Percentiles rank a stretch among this genome's conserved stretches.
These are phyloP conservation scores for Tolypocladium tundrense DNA, from an alignment of 2,329 filamentous ascomycete species.

Conservation along the genomic window DNA sequence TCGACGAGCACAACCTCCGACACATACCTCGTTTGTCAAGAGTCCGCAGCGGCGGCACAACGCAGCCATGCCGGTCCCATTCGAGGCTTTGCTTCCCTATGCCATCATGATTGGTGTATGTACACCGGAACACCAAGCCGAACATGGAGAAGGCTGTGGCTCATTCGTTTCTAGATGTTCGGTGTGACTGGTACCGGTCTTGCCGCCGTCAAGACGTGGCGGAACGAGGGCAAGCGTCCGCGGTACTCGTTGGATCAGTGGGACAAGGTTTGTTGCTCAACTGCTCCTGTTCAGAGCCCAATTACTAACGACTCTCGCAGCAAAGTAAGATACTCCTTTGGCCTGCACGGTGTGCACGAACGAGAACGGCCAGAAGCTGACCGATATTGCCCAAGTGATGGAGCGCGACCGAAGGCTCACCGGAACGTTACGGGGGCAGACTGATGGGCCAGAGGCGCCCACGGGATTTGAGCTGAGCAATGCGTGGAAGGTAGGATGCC, in stretches of 20 bases:
- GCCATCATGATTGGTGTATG: constrained; percentile 53
- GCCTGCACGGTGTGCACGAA: not conserved
- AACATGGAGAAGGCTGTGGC: constrained; percentile 4
- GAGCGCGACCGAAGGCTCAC: constrained; percentile 53
- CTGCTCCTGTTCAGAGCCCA: not conserved
- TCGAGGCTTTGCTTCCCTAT: constrained; percentile 54
- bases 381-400: constrained; percentile 41
- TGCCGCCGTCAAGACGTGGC: constrained; percentile 43
- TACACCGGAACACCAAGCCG: constrained; percentile 6
- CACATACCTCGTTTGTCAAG: not conserved
- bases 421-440: constrained; percentile 47
- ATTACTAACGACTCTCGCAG: constrained; percentile 26
- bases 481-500: constrained; percentile 47
- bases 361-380: constrained; percentile 1
- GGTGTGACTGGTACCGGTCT: constrained; percentile 48
- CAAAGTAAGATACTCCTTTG: constrained; percentile 36
- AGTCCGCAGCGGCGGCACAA: constrained; percentile 21
- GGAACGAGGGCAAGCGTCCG: constrained; percentile 50
- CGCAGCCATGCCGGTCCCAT: constrained; percentile 48
- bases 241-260: constrained; percentile 53
- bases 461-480: constrained; percentile 53
- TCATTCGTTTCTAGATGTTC: constrained; percentile 45
- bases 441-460: constrained; percentile 43
- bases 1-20: not conserved
- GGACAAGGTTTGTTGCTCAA: constrained; percentile 41